Evolutionary conservation across 2,329 filamentous ascomycete species (phyloP), one percentile per base, ranked within the genome.

Genomic region (Phialocephala subalpina): DNA sequence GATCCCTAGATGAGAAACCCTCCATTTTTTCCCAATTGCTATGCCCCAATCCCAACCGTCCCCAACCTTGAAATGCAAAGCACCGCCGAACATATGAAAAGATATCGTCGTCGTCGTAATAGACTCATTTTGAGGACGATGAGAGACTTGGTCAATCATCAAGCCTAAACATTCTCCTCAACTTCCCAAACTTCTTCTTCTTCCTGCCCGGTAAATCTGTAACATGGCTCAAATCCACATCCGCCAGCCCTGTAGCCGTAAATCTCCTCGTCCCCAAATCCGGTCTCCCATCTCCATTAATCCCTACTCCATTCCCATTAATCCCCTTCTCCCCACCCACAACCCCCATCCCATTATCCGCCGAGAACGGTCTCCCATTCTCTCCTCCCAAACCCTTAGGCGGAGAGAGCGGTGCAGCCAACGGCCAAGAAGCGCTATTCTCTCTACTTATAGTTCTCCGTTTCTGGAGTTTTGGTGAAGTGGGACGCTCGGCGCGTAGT

Each of bases 121-220:
- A 40, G 25, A 55, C 11, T n/a, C n/a, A n/a, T n/a, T n/a, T n/a
- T n/a, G n/a, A n/a, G n/a, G n/a, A n/a, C n/a, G n/a, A n/a, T 11
- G 27, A 35, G 3, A 33, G 27, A 9, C 40, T 14, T 22, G 47
- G 2, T 65, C 77, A 88, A 73, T 86, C 84, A 74, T 86, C 78
- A 58, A 88, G 76, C 58, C 83, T 81, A 78, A 93, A 91, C 77
- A 90, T 90, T 76, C 83, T 86, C 76, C 90, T 86, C 75, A 93
- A 77, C 62, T 82, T 80, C 49, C 84, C 83, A 77, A 93, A 92
- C 78, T 90, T 91, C 83, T 92, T 92, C 80, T 85, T 87, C 80
- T 85, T 86, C 61, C 63, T 72, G 45, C 45, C 52, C n/a, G 56
- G 64, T 11, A 47, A 62, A 27, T 35, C 49, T 0, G 47, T 58